Base-by-base conservation (phyloP, 192 early-diverging fungal genomes). In the Rhizophagus clarus region DNA sequence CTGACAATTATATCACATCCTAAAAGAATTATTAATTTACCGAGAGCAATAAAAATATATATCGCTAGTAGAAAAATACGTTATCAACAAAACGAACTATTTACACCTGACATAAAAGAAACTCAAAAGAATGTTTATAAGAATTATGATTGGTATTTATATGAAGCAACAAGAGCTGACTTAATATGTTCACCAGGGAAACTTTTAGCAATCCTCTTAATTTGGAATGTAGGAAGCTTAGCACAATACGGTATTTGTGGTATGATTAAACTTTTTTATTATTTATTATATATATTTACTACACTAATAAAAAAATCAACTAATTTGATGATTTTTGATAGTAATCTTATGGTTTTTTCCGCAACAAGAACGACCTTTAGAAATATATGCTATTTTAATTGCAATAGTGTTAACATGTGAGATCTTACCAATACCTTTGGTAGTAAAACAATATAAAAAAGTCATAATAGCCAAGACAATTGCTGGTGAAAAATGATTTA, bases 221-320 rank as follows among this genome's bases (percentile, higher is more conserved):
- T 78, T 51, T 78, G 76, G 76, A 78, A 78, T 78, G 1, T 78
- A 32, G 76, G 76, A 31, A 78, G 76, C 68, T 45, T 78, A 17
- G 63, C 24, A 0, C 76, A 78, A 78, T 78, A 78, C 67, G 61
- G 76, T 45, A 31, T 78, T 51, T 61, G 51, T 31, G 42, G 76
- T 78, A 68, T 68, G 66, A 45, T 7, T 15, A 40, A 10, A 17
- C 11, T 64, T 15, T 37, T 63, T 29, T 26, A 12, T 26, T 8
- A n/a, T n/a, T n/a, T n/a, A n/a, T n/a, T n/a, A n/a, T n/a, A n/a
- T n/a, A 14, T 11, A 20, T 20, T 40, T 34, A 32, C 12, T 34
- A 15, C 6, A 22, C 28, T 31, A 47, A 56, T 74, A 28, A 20
- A 56, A 17, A 31, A 56, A 51, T 15, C 47, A 42, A 4, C 4